Evolutionary conservation across 2,329 filamentous ascomycete genomes (phyloP).

Genomic region (Phoma sp.): DNA sequence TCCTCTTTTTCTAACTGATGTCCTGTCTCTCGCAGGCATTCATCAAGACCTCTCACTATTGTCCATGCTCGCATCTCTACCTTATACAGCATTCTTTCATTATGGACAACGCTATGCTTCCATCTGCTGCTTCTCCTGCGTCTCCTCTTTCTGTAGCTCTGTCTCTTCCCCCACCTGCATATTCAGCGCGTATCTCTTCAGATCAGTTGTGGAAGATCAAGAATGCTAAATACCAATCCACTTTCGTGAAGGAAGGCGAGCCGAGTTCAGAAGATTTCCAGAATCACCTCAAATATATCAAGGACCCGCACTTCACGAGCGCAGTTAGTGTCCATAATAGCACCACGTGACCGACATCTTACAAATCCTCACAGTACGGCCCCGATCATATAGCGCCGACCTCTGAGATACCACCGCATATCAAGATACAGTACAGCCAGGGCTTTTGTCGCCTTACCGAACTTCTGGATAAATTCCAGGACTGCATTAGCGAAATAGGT

Average conservation of each 20-base stretch:
- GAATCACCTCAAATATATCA: neutral
- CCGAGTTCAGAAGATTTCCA: neutral
- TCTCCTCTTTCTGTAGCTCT: neutral
- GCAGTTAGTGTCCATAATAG: neutral
- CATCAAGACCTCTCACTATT: too few species aligned
- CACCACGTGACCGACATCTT: neutral
- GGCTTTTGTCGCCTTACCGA: neutral
- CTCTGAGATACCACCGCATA: neutral
- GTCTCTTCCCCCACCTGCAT: neutral
- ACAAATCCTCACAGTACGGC: neutral
- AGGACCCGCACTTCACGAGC: neutral
- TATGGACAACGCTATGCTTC: too few species aligned
- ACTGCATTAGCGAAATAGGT: neutral
- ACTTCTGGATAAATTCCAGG: neutral
- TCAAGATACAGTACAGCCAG: neutral
- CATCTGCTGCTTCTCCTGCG: neutral
- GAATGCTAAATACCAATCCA: neutral
- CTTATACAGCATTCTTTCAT: too few species aligned
- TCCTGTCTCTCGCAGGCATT: too few species aligned
- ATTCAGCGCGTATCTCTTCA: neutral
- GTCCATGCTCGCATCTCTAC: too few species aligned
- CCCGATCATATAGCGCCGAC: neutral
- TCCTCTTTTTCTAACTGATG: too few species aligned
- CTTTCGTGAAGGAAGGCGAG: neutral
- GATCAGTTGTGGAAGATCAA: neutral